phyloP scores from a whole-genome alignment of 2,329 filamentous ascomycete species.

The Colletotrichum magnum region DNA sequence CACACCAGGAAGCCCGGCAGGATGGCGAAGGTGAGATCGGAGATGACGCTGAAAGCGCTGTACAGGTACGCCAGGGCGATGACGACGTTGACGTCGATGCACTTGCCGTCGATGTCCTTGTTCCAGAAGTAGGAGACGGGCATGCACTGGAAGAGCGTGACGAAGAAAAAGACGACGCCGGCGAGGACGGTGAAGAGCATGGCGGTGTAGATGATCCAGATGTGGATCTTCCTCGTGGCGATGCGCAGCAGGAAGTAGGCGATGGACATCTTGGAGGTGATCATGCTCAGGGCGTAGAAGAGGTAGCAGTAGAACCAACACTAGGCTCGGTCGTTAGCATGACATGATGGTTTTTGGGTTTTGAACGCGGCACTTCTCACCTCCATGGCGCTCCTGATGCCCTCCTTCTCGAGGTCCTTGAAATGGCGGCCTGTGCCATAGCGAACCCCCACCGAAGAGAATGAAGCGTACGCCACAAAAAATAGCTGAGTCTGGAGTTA shows the following conservation, averaged over 20 bases:
- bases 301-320: conserved; percentile 57
- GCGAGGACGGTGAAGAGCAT: conserved; percentile 53
- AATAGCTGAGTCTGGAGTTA: conserved; percentile 43
- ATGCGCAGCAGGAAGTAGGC: conserved; percentile 59
- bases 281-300: conserved; percentile 54
- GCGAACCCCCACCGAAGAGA: conserved; percentile 52
- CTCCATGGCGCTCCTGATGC: conserved; percentile 52
- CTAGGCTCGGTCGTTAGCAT: conserved; percentile 27
- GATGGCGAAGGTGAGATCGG: conserved; percentile 66
- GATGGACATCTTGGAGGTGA: conserved; percentile 58
- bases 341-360: background rate
- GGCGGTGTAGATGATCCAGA: conserved; percentile 54
- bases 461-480: conserved; percentile 55
- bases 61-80: conserved; percentile 67
- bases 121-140: conserved; percentile 59
- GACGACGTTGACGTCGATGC: conserved; percentile 59
- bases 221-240: conserved; percentile 50
- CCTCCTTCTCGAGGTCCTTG: conserved; percentile 46
- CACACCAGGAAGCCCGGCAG: conserved; percentile 68
- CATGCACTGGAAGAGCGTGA: conserved; percentile 56
- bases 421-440: conserved; percentile 58
- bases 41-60: conserved; percentile 63
- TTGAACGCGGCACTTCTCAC: conserved; percentile 42
- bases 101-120: conserved; percentile 50
- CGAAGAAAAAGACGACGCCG: conserved; percentile 57